A percentile compares a stretch with the other conserved stretches of the same genome.
Conservation (phyloP, 345 rosid genomes). For the Acer campestre region DNA sequence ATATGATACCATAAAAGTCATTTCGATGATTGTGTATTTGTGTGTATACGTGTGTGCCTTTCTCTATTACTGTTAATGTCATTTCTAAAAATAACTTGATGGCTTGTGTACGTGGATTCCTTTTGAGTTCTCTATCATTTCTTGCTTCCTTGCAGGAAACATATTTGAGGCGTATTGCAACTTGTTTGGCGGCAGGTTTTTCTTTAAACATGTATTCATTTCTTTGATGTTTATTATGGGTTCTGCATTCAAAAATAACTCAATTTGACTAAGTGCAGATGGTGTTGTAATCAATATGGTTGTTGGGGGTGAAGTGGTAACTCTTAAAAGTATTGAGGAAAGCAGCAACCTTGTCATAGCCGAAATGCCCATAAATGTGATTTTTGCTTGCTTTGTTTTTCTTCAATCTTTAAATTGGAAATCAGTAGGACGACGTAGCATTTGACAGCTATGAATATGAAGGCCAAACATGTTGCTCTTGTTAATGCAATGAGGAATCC, state of each 20-base stretch:
- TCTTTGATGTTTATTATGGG: neutral
- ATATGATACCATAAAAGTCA: neutral
- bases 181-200: constrained; percentile 90
- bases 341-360: constrained; percentile 64
- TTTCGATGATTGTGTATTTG: neutral
- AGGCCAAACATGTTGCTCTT: constrained; percentile 2
- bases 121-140: neutral
- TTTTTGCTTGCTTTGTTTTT: constrained; percentile 16
- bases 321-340: constrained; percentile 79
- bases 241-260: constrained; percentile 18
- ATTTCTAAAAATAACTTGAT: neutral
- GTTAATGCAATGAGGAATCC: neutral
- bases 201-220: constrained; percentile 7
- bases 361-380: constrained; percentile 92
- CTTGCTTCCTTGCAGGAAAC: constrained; percentile 61
- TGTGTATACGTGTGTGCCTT: neutral
- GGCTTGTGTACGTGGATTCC: neutral
- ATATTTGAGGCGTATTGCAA: constrained; percentile 66
- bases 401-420: neutral
- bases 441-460: neutral
- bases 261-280: constrained; percentile 47
- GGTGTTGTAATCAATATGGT: constrained; percentile 91
- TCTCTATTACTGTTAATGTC: neutral
- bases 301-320: constrained; percentile 87
- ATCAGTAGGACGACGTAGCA: neutral